Evolutionary conservation across 805 yeast species (phyloP).

Genomic region (Ogataea angusta): DNA sequence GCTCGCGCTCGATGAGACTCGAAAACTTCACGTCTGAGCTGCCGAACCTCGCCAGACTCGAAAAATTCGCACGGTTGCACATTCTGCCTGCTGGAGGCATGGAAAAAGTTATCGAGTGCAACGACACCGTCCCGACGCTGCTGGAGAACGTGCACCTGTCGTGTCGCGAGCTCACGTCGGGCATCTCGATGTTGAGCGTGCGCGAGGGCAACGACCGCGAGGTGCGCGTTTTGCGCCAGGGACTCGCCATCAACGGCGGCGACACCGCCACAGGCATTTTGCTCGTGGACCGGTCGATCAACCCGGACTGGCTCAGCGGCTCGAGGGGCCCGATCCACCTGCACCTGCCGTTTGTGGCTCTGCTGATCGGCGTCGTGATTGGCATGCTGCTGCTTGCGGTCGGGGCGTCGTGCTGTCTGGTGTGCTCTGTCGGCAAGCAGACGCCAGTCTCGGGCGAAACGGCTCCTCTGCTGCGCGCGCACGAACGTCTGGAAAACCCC

Average conservation of each 20-base stretch:
- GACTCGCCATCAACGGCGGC: conserved; percentile 44
- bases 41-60: conserved; percentile 35
- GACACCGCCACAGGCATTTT: conserved; percentile 48
- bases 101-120: conserved; percentile 45
- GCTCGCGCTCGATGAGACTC: conserved; percentile 49
- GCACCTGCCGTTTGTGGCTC: conserved; percentile 63
- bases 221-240: conserved; percentile 57
- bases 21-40: conserved; percentile 47
- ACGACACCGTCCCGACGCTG: conserved; percentile 41
- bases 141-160: conserved; percentile 43
- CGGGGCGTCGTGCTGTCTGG: conserved; percentile 36
- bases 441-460: conserved; percentile 1
- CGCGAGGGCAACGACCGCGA: conserved; percentile 52
- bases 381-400: conserved; percentile 47
- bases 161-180: conserved; percentile 39
- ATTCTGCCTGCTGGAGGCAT: conserved; percentile 59
- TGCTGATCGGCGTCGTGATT: conserved; percentile 61
- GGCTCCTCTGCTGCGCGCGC: conserved; percentile 14
- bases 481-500: neutral
- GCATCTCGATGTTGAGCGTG: conserved; percentile 38
- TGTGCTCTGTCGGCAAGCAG: conserved; percentile 31
- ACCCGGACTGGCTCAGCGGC: conserved; percentile 55
- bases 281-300: conserved; percentile 64
- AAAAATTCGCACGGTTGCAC: conserved; percentile 62
- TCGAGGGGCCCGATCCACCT: conserved; percentile 46